A percentile compares a stretch with the other conserved stretches of the same genome.
Conservation (phyloP, 371 early-diverging fungal species). For the Mucor lusitanicus region DNA sequence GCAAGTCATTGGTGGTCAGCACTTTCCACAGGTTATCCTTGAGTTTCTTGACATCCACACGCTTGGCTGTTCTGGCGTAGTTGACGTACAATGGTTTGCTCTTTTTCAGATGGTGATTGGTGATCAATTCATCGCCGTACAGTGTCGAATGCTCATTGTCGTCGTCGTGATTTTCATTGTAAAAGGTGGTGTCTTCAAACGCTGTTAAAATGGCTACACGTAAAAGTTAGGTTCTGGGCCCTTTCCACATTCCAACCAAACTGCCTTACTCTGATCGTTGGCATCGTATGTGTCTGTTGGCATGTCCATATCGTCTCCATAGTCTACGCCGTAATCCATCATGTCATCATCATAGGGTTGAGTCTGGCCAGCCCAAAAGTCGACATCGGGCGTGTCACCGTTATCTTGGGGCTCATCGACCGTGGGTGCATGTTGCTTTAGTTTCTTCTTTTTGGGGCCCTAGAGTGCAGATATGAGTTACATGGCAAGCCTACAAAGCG, state of each 20-base stretch:
- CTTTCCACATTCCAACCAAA: neutral
- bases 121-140: conserved; percentile 44
- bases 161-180: conserved; percentile 30
- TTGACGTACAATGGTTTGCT: conserved; percentile 76
- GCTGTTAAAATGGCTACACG: conserved; percentile 22
- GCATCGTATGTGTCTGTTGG: conserved; percentile 13
- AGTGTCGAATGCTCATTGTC: conserved; percentile 25
- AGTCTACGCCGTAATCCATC: conserved; percentile 14
- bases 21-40: conserved; percentile 95
- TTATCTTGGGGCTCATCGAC: conserved; percentile 4
- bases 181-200: conserved; percentile 37
- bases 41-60: conserved; percentile 91
- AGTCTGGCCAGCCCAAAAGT: conserved; percentile 45
- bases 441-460: neutral
- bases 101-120: conserved; percentile 51
- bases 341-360: conserved; percentile 1
- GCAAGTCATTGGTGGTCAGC: conserved; percentile 21
- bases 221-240: neutral
- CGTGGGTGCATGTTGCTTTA: neutral
- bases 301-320: conserved; percentile 13
- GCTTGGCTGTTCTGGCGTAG: conserved; percentile 88
- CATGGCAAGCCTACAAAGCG: neutral
- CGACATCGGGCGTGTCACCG: conserved; percentile 30
- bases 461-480: neutral
- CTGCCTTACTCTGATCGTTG: conserved; percentile 29